Conservation (phyloP, 345 rosid genomes). For the Aurinia saxatilis region DNA sequence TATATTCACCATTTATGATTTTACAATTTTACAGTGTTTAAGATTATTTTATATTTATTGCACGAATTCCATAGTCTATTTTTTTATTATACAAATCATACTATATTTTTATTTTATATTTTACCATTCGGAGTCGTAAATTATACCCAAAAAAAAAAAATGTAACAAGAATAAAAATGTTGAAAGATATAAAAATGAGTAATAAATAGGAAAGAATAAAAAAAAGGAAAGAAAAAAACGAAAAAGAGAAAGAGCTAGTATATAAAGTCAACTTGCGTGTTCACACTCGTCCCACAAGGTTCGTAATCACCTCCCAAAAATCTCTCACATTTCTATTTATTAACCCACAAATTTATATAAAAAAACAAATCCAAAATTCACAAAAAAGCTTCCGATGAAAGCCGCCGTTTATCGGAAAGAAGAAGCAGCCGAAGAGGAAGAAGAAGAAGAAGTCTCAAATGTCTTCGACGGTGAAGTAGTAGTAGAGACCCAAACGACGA, state of each 20-base stretch:
- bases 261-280: slow-evolving; percentile 32
- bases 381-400: slow-evolving; percentile 11
- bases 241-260: not conserved
- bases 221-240: not conserved
- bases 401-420: slow-evolving; percentile 20
- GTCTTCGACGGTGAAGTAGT: slow-evolving; percentile 24
- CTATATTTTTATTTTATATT: too few relatives aligned
- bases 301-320: slow-evolving; percentile 11
- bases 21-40: too few relatives aligned
- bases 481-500: slow-evolving; percentile 2
- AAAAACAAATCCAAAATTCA: not conserved
- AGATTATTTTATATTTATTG: too few relatives aligned
- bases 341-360: not conserved
- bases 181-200: not conserved
- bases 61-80: too few relatives aligned
- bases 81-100: too few relatives aligned
- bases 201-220: not conserved
- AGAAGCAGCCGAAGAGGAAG: slow-evolving; percentile 15
- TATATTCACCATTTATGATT: too few relatives aligned
- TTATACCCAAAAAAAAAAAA: too few relatives aligned
- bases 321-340: slow-evolving; percentile 20
- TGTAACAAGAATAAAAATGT: not conserved
- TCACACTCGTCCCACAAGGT: slow-evolving; percentile 28
- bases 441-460: slow-evolving; percentile 24
- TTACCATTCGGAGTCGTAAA: too few relatives aligned